phyloP scores from a whole-genome alignment of 768 basidiomycete genomes.

The Tylopilus plumbeoviolaceoides region DNA sequence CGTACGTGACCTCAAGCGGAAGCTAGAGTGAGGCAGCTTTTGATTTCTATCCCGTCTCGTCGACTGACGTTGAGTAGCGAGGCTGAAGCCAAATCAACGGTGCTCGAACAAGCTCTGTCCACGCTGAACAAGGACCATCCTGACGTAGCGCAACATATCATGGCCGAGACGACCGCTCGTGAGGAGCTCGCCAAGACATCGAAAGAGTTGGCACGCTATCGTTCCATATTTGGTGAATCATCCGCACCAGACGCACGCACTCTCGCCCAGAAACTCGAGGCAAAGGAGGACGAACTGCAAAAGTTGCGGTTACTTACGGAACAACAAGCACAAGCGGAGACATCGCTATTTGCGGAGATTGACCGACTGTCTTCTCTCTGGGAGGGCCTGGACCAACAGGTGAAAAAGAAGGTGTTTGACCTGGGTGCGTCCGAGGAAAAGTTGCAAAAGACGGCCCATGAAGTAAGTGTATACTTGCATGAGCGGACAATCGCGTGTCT shows the following conservation, averaged over 20 bases:
- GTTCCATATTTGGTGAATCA: slow-evolving; percentile 58
- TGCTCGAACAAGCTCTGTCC: slow-evolving; percentile 49
- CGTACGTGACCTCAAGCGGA: slow-evolving; percentile 49
- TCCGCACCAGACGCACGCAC: slow-evolving; percentile 46
- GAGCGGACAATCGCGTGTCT: background rate
- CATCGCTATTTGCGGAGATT: slow-evolving; percentile 76
- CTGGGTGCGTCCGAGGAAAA: slow-evolving; percentile 66
- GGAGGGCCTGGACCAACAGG: slow-evolving; percentile 77
- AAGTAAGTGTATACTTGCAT: slow-evolving; percentile 46
- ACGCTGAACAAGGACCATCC: slow-evolving; percentile 45
- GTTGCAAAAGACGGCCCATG: slow-evolving; percentile 56
- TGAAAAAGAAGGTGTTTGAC: slow-evolving; percentile 83
- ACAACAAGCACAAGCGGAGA: slow-evolving; percentile 65
- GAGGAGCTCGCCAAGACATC: slow-evolving; percentile 44
- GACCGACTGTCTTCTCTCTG: slow-evolving; percentile 84
- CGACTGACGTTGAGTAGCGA: slow-evolving; percentile 37
- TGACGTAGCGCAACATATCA: slow-evolving; percentile 48
- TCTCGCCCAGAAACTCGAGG: slow-evolving; percentile 52
- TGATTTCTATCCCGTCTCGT: background rate
- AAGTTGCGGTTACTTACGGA: slow-evolving; percentile 57
- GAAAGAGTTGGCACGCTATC: slow-evolving; percentile 56
- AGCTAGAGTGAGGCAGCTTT: slow-evolving; percentile 46
- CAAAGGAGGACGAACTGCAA: slow-evolving; percentile 66
- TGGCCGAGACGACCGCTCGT: slow-evolving; percentile 46
- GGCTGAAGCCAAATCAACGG: slow-evolving; percentile 46